Evolutionary conservation across 75 land plant species (phyloP).

Genomic region (Larix kaempferi): DNA sequence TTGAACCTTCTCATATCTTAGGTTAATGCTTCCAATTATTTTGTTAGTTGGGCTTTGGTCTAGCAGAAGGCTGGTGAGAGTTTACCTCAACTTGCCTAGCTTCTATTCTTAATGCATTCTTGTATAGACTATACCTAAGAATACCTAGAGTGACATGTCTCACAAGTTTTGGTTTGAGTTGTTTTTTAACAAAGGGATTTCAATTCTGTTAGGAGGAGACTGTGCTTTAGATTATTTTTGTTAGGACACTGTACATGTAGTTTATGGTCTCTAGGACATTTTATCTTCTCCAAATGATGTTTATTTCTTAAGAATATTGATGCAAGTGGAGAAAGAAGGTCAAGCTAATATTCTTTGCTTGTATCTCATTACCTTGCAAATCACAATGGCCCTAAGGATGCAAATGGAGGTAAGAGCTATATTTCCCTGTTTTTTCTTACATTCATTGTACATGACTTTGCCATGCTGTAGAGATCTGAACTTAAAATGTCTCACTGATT

Average conservation of each 20-base stretch:
- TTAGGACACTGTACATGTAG: background rate
- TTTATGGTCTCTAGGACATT: background rate
- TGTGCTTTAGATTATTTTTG: background rate
- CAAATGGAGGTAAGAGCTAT: conserved; percentile 40
- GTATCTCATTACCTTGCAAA: conserved; percentile 25
- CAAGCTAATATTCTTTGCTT: background rate
- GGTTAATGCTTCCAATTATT: too few species aligned
- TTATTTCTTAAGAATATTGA: background rate
- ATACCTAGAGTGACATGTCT: too few species aligned
- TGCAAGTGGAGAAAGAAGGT: background rate
- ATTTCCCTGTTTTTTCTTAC: background rate
- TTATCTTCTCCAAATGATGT: background rate
- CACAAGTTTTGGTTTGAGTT: too few species aligned
- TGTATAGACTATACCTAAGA: too few species aligned
- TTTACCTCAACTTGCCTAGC: too few species aligned
- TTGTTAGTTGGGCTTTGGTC: too few species aligned
- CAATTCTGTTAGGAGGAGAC: background rate
- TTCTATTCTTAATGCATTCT: too few species aligned
- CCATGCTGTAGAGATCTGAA: background rate
- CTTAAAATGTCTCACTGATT: background rate
- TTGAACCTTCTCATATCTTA: background rate
- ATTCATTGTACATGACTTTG: background rate
- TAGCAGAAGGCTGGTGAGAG: too few species aligned
- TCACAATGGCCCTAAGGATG: conserved; percentile 36
- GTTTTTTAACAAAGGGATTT: background rate